Base-by-base conservation (phyloP, 306 rosid genomes). In the Quercus ilex region DNA sequence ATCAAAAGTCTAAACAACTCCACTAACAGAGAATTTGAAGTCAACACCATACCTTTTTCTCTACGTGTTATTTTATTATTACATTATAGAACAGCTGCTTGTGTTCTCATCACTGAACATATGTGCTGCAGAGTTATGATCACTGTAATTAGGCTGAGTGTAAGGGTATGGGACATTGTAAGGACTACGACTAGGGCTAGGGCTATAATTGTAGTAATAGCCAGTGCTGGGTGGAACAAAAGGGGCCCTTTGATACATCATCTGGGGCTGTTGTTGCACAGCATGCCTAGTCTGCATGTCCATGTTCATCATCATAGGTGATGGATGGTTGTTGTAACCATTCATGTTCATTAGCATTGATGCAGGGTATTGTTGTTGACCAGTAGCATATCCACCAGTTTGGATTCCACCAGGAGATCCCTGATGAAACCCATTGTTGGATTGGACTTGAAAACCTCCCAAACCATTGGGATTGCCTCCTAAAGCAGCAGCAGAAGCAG, bases 221-320 rank as follows among this genome's bases (percentile, higher is more conserved):
- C 97, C 94, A 62, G 97, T 92, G 77, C 71, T 94, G 0, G 97
- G 85, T 25, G 99, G 94, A 79, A 89, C 55, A 28, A 72, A 28
- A 0, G 93, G 92, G 3, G 97, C 88, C 79, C 92, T 91, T 30
- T 94, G 89, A 82, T 91, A 92, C 99, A 94, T 91, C 92, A 92
- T 90, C 79, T 92, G 99, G 1, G 97, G 91, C 52, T 90, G 98
- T 21, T 83, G 93, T 20, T 84, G 91, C 89, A 88, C 79, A n/a
- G 73, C 90, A 38, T 88, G 92, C 85, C 91, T 90, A 0, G 85
- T 80, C 77, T 87, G 89, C 84, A 88, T 74, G 81, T 85, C 85
- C 92, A 90, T 87, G 80, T 91, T 93, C 94, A 84, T 85, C 86
- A 88, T 82, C 85, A 83, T 78, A 38, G 87, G 82, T 7, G 91